Percentiles rank a stretch among this genome's conserved stretches.
Conservation (phyloP, 441 rosid genomes). For the Manihot esculenta region DNA sequence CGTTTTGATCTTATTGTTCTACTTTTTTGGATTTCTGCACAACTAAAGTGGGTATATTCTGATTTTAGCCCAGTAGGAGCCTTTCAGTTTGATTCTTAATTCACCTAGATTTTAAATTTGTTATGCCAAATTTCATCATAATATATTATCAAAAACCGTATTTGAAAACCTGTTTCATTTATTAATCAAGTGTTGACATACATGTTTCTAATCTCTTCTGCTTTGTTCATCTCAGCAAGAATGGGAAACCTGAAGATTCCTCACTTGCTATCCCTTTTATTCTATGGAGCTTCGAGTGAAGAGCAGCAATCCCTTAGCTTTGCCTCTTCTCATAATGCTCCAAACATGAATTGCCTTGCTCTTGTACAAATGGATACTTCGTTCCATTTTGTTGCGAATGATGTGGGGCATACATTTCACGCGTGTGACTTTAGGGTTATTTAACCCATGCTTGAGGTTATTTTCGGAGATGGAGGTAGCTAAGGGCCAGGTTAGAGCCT, state of each 20-base stretch:
- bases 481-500: background rate
- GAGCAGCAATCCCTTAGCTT: constrained; percentile 50
- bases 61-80: background rate
- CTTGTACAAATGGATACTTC: constrained; percentile 31
- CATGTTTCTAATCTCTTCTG: background rate
- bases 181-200: background rate
- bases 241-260: background rate
- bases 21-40: background rate
- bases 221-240: background rate
- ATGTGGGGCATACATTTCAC: constrained; percentile 10
- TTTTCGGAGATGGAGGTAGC: background rate
- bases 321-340: constrained; percentile 71
- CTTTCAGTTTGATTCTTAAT: background rate
- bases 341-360: constrained; percentile 44
- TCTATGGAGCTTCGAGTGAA: constrained; percentile 71
- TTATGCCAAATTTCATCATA: background rate
- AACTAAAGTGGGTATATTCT: background rate
- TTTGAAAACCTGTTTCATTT: background rate
- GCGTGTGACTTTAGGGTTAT: background rate
- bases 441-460: background rate
- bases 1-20: background rate
- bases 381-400: constrained; percentile 26
- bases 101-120: background rate
- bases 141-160: background rate
- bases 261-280: background rate